phyloP scores from a whole-genome alignment of 2,329 filamentous ascomycete species.

The Phoma sp. region DNA sequence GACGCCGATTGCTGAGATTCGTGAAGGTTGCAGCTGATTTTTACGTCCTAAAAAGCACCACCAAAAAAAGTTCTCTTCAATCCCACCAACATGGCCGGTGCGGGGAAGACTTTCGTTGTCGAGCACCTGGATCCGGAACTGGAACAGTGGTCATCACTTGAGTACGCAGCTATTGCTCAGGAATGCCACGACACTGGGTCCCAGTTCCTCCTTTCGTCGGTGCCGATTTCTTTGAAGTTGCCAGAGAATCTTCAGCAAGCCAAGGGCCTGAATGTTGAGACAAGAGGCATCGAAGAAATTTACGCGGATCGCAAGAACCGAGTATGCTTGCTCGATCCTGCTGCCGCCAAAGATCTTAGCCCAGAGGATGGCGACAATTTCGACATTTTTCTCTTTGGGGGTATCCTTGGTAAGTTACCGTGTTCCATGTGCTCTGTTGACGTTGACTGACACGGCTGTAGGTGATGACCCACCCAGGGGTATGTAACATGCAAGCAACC shows the following conservation, averaged over 20 bases:
- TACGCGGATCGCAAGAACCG: slow-evolving; percentile 74
- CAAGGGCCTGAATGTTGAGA: slow-evolving; percentile 73
- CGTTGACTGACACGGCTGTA: slow-evolving; percentile 50
- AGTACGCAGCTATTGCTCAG: slow-evolving; percentile 85
- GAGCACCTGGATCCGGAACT: slow-evolving; percentile 96
- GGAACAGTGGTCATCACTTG: slow-evolving; percentile 90
- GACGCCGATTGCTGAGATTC: slow-evolving; percentile 4
- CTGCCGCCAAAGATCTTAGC: slow-evolving; percentile 78
- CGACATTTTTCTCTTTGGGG: slow-evolving; percentile 93
- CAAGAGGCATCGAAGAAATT: slow-evolving; percentile 80
- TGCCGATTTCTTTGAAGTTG: slow-evolving; percentile 70
- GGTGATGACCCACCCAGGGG: slow-evolving; percentile 93
- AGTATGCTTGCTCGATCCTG: slow-evolving; percentile 89
- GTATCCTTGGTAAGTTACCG: slow-evolving; percentile 76
- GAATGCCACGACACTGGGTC: slow-evolving; percentile 74
- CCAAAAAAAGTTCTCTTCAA: slow-evolving; percentile 18
- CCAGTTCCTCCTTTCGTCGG: slow-evolving; percentile 81
- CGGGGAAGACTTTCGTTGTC: slow-evolving; percentile 81
- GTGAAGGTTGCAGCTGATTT: not conserved
- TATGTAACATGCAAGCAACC: slow-evolving; percentile 52
- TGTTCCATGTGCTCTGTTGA: not conserved
- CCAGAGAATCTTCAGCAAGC: slow-evolving; percentile 64
- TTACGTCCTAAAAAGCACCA: not conserved
- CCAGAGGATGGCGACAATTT: slow-evolving; percentile 84
- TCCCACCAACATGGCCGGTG: slow-evolving; percentile 34